phyloP scores from a whole-genome alignment of 352 stramenopile species.

The Globisporangium irregulare region DNA sequence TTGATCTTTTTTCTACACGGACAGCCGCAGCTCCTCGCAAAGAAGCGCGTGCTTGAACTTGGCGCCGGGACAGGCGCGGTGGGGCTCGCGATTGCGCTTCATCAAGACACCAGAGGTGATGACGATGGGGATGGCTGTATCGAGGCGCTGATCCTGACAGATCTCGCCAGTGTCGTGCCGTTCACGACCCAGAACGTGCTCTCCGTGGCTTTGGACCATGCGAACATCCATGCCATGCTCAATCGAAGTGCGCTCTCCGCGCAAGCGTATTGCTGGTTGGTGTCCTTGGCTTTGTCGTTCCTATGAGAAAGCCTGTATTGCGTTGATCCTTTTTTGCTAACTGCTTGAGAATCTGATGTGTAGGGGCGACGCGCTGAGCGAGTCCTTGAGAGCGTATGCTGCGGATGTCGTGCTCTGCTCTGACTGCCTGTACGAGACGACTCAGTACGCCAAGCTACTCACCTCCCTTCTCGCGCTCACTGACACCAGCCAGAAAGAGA shows the following conservation, averaged over 20 bases:
- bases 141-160: constrained; percentile 46
- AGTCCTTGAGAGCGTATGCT: not conserved
- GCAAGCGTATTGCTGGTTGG: constrained; percentile 39
- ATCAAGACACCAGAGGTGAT: constrained; percentile 2
- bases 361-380: constrained; percentile 11
- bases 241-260: constrained; percentile 23
- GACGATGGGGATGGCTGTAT: constrained; percentile 6
- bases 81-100: constrained; percentile 26
- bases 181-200: constrained; percentile 37
- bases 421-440: constrained; percentile 68
- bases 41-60: constrained; percentile 48
- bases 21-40: constrained; percentile 25
- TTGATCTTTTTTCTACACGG: constrained; percentile 40
- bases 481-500: not conserved
- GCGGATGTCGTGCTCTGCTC: constrained; percentile 41
- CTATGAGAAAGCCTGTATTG: not conserved
- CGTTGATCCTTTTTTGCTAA: not conserved
- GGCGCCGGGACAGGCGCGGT: constrained; percentile 54
- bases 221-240: constrained; percentile 20
- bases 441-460: constrained; percentile 35
- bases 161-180: constrained; percentile 46
- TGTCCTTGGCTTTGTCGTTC: not conserved
- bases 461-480: constrained; percentile 43
- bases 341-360: not conserved
- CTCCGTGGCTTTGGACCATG: constrained; percentile 22